Conservation (phyloP, 306 rosid genomes). For the Corylus avellana region DNA sequence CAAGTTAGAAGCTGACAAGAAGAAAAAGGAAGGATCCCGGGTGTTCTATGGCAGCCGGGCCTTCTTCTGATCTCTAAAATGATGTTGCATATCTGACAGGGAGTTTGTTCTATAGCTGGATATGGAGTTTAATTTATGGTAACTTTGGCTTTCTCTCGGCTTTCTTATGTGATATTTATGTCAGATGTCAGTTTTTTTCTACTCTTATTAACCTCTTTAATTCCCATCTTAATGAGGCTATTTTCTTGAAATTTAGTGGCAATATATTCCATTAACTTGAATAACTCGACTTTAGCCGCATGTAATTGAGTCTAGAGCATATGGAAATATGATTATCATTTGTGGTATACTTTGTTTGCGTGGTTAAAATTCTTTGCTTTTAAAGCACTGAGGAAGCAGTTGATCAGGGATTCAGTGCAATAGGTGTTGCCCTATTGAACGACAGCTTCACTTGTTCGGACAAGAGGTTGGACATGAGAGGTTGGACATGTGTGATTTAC, state of each 20-base stretch:
- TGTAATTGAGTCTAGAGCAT: background rate
- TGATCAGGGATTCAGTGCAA: no score
- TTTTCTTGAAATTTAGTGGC: background rate
- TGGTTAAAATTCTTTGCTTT: background rate
- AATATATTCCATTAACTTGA: slow-evolving; percentile 1
- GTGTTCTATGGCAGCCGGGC: slow-evolving; percentile 91
- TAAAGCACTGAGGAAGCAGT: background rate
- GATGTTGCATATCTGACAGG: slow-evolving; percentile 27
- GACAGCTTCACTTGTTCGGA: no score
- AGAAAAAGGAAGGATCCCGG: slow-evolving; percentile 75
- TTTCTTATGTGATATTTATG: slow-evolving; percentile 29
- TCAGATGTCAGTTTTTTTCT: slow-evolving; percentile 3
- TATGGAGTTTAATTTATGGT: slow-evolving; percentile 20
- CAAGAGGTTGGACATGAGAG: no score
- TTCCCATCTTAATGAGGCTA: slow-evolving; percentile 1
- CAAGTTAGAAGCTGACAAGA: slow-evolving; percentile 52
- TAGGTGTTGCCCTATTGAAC: no score
- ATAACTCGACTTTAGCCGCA: background rate
- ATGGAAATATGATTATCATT: slow-evolving; percentile 1
- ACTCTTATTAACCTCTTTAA: background rate
- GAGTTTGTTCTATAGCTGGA: slow-evolving; percentile 15
- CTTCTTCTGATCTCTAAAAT: slow-evolving; percentile 51
- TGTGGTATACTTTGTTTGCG: slow-evolving; percentile 11
- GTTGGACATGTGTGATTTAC: no score
- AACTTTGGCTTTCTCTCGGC: slow-evolving; percentile 22